Conservation (phyloP, 2,329 filamentous ascomycete genomes). For the Xylariaceae sp. region DNA sequence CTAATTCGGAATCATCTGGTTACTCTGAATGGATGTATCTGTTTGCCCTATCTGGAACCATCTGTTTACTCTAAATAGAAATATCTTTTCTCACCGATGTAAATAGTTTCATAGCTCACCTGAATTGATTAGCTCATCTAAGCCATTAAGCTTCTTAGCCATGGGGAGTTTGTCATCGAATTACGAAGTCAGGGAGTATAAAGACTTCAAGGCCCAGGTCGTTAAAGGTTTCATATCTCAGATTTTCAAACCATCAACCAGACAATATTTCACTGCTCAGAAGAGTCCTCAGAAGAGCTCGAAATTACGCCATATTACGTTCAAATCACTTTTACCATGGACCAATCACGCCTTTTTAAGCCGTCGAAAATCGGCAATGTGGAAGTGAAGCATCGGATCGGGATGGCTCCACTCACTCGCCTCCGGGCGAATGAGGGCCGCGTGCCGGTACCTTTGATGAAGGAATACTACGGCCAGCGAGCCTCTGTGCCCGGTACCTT, state of each 20-base stretch:
- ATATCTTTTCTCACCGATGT: not conserved
- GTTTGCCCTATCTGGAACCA: slow-evolving; percentile 20
- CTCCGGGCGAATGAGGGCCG: slow-evolving; percentile 52
- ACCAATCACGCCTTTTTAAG: slow-evolving; percentile 35
- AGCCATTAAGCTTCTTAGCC: not conserved
- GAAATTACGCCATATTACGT: not conserved
- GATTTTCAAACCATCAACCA: not conserved
- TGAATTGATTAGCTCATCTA: slow-evolving; percentile 14
- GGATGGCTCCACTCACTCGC: slow-evolving; percentile 59
- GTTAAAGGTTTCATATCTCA: not conserved
- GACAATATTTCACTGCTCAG: not conserved
- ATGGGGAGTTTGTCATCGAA: not conserved
- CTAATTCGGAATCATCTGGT: not conserved
- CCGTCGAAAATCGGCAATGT: slow-evolving; percentile 36
- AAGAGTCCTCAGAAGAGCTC: not conserved
- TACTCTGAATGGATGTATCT: slow-evolving; percentile 12
- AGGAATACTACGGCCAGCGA: slow-evolving; percentile 41
- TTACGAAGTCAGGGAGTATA: slow-evolving; percentile 2
- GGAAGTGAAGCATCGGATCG: slow-evolving; percentile 35
- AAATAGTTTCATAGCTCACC: not conserved
- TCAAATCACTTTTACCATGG: slow-evolving; percentile 18
- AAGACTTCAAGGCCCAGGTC: not conserved
- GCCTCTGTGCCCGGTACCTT: slow-evolving; percentile 45
- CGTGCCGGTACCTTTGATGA: slow-evolving; percentile 47
- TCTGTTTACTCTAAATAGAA: slow-evolving; percentile 12